Conservation (phyloP, 2,329 filamentous ascomycete species). For the Colletotrichum lindemuthianum region DNA sequence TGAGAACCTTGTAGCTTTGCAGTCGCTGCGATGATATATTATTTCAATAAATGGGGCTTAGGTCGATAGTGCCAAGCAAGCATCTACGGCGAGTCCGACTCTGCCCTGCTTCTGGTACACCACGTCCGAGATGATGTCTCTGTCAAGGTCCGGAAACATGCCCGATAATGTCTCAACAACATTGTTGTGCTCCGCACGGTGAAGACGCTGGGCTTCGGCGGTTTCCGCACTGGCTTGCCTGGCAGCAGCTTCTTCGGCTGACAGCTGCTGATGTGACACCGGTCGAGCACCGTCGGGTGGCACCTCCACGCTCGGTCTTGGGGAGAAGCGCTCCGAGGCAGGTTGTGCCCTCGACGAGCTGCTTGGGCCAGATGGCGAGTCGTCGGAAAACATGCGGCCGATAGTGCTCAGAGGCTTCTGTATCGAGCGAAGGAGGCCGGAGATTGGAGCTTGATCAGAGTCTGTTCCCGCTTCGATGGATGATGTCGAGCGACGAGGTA, state of each 20-base stretch:
- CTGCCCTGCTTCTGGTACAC: conserved; percentile 95
- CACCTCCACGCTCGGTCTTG: conserved; percentile 44
- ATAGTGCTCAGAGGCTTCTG: conserved; percentile 92
- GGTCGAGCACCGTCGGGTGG: conserved; percentile 37
- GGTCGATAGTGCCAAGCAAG: conserved; percentile 76
- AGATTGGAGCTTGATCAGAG: conserved; percentile 80
- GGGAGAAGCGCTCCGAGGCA: conserved; percentile 45
- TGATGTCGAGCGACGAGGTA: conserved; percentile 63
- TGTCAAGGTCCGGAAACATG: conserved; percentile 97
- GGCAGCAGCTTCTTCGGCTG: conserved; percentile 87
- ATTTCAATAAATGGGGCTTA: conserved; percentile 37
- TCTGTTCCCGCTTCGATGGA: conserved; percentile 60
- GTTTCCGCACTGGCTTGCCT: conserved; percentile 90
- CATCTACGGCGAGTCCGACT: conserved; percentile 86
- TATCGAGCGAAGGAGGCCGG: conserved; percentile 87
- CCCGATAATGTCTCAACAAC: conserved; percentile 93
- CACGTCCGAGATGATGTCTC: conserved; percentile 95
- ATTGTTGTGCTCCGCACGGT: conserved; percentile 85
- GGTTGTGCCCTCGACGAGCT: conserved; percentile 51
- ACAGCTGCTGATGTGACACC: conserved; percentile 53
- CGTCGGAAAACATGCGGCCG: conserved; percentile 90
- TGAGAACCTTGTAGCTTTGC: too few relatives aligned
- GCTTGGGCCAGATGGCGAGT: conserved; percentile 47
- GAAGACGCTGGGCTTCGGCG: conserved; percentile 85
- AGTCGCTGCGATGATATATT: too few relatives aligned